Evolutionary conservation across 1,284 basidiomycete species (phyloP), one percentile per base, ranked within the genome.

Genomic region (Microstroma glucosiphilum): DNA sequence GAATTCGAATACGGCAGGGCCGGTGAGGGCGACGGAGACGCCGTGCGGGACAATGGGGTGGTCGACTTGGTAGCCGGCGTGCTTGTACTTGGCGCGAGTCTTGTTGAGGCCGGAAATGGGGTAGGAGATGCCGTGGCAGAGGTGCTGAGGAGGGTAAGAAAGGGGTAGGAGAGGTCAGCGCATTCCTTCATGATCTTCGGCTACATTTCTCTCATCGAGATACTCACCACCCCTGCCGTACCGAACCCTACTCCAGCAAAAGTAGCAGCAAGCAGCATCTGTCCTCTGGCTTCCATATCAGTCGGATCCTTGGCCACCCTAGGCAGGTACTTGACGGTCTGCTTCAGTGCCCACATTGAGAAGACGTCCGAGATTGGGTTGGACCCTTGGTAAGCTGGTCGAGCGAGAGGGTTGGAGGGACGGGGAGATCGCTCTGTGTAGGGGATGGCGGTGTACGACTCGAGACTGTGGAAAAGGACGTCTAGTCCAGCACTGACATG

Each of bases 341-440:
- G 90, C 77, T 88, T 86, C 63, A 97, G 82, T 3, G 94, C 93
- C 93, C 93, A 97, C 67, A 89, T 83, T 6, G 91, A 92, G 82
- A 97, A 97, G 60, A 97, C 91, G 78, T 97, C 93, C 6, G 91
- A 77, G 60, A 96, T 90, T 6, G 93, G 93, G 80, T 97, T 97
- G 70, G 90, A 89, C 56, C 93, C 93, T 81, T 97, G 93, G 77
- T 96, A 97, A 8, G 93, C 90, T 1, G 81, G 93, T 56, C 94
- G 85, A 59, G 91, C 82, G 56, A 92, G 87, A 2, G 93, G 93
- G 81, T 97, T 96, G 15, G 85, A 76, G 0, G 94, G 94, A 41
- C 94, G 86, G 15, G 92, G 93, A 0, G 84, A 87, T 59, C 93
- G 88, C 80, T 96, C 90, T 42, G 86, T 88, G 80, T 94, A 94